These are phyloP conservation scores for Saccharomycopsis fodiens DNA, from an alignment of 805 yeast genomes.

Conservation along the genomic window DNA sequence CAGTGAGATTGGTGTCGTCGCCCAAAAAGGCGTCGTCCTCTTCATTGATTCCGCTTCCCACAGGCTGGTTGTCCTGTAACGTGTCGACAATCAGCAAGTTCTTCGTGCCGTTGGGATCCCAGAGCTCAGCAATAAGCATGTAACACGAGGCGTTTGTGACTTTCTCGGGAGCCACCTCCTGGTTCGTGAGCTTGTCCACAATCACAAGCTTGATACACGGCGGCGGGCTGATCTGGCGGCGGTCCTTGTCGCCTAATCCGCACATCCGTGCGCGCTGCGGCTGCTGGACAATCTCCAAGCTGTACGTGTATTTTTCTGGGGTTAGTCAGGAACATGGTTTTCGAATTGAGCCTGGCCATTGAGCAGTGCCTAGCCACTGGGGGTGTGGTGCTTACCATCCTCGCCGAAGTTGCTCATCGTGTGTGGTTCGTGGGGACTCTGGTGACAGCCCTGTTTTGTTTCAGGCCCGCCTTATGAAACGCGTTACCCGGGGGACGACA, in stretches of 20 bases:
- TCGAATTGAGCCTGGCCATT: too few relatives aligned
- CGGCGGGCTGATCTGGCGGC: slow-evolving; percentile 30
- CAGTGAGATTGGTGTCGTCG: slow-evolving; percentile 10
- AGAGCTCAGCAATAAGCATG: slow-evolving; percentile 34
- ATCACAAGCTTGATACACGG: slow-evolving; percentile 26
- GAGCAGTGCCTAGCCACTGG: neutral
- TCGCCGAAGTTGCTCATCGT: neutral
- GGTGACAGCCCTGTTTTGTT: neutral
- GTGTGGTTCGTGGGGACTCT: neutral
- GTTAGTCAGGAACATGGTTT: too few relatives aligned
- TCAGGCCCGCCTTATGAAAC: neutral
- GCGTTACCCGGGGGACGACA: neutral
- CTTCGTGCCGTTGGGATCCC: slow-evolving; percentile 30
- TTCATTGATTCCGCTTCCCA: slow-evolving; percentile 9
- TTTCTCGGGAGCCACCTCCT: slow-evolving; percentile 23
- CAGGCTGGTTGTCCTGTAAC: slow-evolving; percentile 17
- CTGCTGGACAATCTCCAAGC: slow-evolving; percentile 32
- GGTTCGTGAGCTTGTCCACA: slow-evolving; percentile 23
- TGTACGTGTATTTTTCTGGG: slow-evolving; percentile 21
- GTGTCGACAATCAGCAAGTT: slow-evolving; percentile 21
- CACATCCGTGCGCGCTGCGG: slow-evolving; percentile 41
- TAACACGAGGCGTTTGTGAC: slow-evolving; percentile 29
- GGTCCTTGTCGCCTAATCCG: slow-evolving; percentile 36
- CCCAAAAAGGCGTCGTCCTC: slow-evolving; percentile 16
- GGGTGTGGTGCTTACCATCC: neutral